Evolutionary conservation across 768 basidiomycete species (phyloP), one percentile per base, ranked within the genome.

Genomic region (Trametes maxima): DNA sequence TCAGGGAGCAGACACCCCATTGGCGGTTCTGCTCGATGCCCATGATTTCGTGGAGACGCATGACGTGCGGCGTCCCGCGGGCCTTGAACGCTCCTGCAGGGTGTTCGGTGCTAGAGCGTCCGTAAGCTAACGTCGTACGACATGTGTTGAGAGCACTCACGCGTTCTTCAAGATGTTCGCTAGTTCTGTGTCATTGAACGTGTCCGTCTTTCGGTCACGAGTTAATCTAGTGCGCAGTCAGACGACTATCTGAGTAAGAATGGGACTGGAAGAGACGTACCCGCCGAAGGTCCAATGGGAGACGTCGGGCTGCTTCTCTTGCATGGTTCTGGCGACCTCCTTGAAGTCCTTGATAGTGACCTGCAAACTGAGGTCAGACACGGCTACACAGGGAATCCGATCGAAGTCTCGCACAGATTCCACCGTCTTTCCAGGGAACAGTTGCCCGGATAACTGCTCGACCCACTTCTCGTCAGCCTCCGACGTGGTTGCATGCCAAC

Each of bases 401-500:
- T 25, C 25, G 10, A 49, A 2, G 24, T 28, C 3, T 60, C 67
- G 11, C 43, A 75, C 73, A 11, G 68, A 43, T 1, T 89, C 84
- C 2, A 79, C 73, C 0, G 77, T 59, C 66, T 85, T 84, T 3
- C 75, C 81, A 0, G 78, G 77, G 72, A 92, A 92, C 40, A 87
- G 59, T 5, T 79, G 57, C 28, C 66, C 64, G 67, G 89, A 85
- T 17, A 85, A 72, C 19, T 69, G 28, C 37, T 74, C 68, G 2
- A 86, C 82, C 89, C 90, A 93, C 57, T 85, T 73, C 69, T 90
- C 92, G 54, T 93, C 92, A 54, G 81, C 79, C 16, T 69, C 66
- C 45, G 88, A 91, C 0, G 88, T 90, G 0, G 92, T 92, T 1
- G 92, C 87, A 47, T 94, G 92, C 92, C 92, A 85, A 80, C 89